Evolutionary conservation across 306 rosid species (phyloP), one percentile per base, ranked within the genome.

Genomic region (Aeschynomene evenia): DNA sequence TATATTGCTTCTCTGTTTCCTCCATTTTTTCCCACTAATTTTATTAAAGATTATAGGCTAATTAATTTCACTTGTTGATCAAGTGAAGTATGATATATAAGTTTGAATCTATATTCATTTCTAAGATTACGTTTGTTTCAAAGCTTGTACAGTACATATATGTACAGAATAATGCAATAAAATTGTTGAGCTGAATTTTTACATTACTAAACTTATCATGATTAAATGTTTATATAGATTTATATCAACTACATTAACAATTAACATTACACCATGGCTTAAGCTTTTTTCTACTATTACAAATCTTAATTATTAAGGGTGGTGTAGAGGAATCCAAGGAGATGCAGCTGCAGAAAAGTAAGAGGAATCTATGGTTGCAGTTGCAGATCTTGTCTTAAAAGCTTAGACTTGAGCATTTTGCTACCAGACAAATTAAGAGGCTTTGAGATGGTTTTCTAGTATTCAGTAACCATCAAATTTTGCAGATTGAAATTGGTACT

Each of bases 371-470:
- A 45, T 57, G 10, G 46, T 52, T 77, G 73, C 63, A 67, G 62
- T 74, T 76, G 76, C 81, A 83, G 81, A 84, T 77, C 91, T 77
- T 79, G 76, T 73, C 82, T 71, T 61, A 12, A 18, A n/a, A 8
- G 70, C 77, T 51, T 49, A 46, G n/a, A 15, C 63, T 13, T 24
- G 14, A 39, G 61, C 64, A 60, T 42, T 71, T 66, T 62, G 68
- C 54, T 49, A 46, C 54, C 2, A 8, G 50, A 55, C 73, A 34
- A 63, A n/a, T n/a, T n/a, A n/a, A 36, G 28, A 45, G 51, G 18
- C 14, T 24, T 22, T 26, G 37, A 28, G 5, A 48, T 42, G 51
- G 46, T 76, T 62, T 66, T 57, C 60, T 43, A n/a, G n/a, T n/a
- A 54, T 12, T 31, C 43, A 54, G 40, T 21, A 65, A 29, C 21